Conservation (phyloP, 179 eudicot genomes). For the Silene vulgaris region DNA sequence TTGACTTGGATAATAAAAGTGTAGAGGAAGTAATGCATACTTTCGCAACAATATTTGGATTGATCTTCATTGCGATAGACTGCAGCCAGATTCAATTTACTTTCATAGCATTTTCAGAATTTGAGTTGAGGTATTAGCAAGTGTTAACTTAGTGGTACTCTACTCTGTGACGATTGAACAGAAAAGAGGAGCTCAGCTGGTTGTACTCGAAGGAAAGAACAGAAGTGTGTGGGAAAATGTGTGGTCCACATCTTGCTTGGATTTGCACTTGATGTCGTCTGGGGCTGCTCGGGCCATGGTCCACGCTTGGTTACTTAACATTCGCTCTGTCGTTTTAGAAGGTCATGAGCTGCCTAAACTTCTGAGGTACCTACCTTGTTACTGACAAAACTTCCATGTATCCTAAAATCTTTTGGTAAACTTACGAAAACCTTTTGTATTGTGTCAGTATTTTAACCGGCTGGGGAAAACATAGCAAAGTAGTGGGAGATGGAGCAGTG, state of each 20-base stretch:
- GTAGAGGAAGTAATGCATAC: neutral
- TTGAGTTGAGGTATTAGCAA: neutral
- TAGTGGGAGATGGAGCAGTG: constrained; percentile 75
- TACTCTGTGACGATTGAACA: constrained; percentile 20
- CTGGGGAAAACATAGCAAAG: constrained; percentile 99
- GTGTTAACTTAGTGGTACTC: constrained; percentile 1
- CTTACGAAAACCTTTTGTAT: neutral
- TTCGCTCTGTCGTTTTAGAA: constrained; percentile 58
- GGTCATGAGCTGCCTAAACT: constrained; percentile 85
- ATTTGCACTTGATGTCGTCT: constrained; percentile 94
- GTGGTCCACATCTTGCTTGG: constrained; percentile 83
- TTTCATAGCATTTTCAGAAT: neutral
- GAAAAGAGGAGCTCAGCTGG: constrained; percentile 88
- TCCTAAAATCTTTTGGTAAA: neutral
- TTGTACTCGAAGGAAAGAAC: constrained; percentile 83
- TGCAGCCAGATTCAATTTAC: neutral
- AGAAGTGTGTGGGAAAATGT: constrained; percentile 86
- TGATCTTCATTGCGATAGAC: neutral
- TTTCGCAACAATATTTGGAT: neutral
- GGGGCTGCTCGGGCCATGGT: constrained; percentile 98
- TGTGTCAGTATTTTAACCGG: constrained; percentile 79
- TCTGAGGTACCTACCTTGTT: constrained; percentile 45
- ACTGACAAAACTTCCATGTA: neutral
- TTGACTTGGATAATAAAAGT: neutral
- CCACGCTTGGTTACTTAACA: constrained; percentile 81